phyloP scores from a whole-genome alignment of 176 grass and related monocot species.

The Aegilops sharonensis region DNA sequence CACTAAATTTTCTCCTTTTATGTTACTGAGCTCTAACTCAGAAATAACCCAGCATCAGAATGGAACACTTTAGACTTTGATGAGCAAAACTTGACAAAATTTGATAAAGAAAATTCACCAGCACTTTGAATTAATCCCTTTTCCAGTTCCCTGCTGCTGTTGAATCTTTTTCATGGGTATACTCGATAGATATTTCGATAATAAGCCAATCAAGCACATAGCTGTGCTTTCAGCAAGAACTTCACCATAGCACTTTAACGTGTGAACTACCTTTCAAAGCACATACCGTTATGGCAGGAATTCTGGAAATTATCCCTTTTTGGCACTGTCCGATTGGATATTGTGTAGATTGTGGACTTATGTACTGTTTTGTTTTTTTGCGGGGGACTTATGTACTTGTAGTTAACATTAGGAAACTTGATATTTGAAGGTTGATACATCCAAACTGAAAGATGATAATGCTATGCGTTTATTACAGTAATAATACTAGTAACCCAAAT shows the following conservation, averaged over 20 bases:
- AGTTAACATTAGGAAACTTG: not conserved
- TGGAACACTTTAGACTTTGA: not conserved
- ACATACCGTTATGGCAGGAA: no score
- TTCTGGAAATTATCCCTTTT: no score
- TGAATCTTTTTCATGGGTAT: no score
- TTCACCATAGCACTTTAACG: no score
- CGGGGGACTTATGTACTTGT: no score
- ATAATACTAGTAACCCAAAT: not conserved
- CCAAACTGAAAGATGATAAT: not conserved
- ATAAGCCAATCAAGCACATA: no score
- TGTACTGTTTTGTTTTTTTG: not conserved
- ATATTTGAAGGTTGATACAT: not conserved
- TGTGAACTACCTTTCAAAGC: no score
- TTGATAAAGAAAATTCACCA: not conserved
- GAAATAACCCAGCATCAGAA: not conserved
- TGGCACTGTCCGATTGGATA: not conserved
- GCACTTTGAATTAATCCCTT: no score
- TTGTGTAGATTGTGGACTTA: not conserved
- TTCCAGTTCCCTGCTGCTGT: no score
- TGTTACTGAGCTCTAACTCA: not conserved
- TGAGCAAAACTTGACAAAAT: conserved; percentile 8
- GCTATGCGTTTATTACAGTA: not conserved
- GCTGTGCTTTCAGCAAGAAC: no score
- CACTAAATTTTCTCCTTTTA: not conserved
- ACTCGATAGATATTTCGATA: no score